Base-by-base conservation (phyloP, 2,329 filamentous ascomycete species). In the Penicillium capsulatum region DNA sequence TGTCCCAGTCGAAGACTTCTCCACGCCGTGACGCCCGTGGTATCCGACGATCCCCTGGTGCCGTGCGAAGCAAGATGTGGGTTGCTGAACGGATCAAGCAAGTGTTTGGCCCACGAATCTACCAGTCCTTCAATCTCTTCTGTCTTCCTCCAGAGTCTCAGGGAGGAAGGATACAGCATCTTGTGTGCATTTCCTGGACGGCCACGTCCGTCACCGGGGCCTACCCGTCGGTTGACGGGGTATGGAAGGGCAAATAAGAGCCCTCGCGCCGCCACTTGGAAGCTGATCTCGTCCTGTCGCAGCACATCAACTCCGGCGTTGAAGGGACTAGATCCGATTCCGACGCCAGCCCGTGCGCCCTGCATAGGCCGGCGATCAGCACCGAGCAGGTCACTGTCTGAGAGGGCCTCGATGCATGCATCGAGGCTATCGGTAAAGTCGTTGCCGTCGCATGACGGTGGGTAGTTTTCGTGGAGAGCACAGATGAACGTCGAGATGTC, bases 391-490 rank as follows among this genome's bases (percentile, higher is more conserved):
- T 98, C 92, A 34, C 86, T 87, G 47, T 94, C 84, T 0, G 92
- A 97, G 0, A 98, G 72, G 17, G 81, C 79, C 40, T 92, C 86
- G 40, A 95, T 83, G 59, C 91, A 97, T n/a, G 78, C 81, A 47
- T 88, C 86, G 41, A 95, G 71, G 47, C 83, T 83, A 53, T 92
- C 86, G 19, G 90, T 75, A 1, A 89, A 83, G 0, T 76, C 80
- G 15, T 76, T 64, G 2, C 76, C 70, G 17, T 71, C 67, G 62
- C 91, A 97, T 0, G 92, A 97, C 1, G 89, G 72, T 1, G 84
- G 75, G 53, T 95, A 97, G 59, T 98, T 98, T 58, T 98, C 92
- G 59, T 97, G 91, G 0, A 97, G 70, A 3, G 89, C 86, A 3
- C 88, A 86, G 34, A 95, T 79, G 57, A 96, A 96, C 0, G 90